Conservation (phyloP, 306 rosid species). For the Inga oerstediana region DNA sequence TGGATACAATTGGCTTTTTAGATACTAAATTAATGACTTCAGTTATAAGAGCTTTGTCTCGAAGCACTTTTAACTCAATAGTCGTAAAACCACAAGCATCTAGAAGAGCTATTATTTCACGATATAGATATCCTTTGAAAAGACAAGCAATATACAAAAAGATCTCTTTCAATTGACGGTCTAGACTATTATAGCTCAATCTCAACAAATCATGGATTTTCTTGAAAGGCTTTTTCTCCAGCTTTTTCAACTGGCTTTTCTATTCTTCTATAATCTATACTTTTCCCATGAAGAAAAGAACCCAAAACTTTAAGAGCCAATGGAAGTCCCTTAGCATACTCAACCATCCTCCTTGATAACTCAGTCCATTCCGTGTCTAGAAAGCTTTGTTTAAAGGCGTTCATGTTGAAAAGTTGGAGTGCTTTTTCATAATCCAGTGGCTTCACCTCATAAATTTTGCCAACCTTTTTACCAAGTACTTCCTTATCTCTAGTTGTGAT, state of each 20-base stretch:
- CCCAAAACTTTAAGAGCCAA: conserved; percentile 10
- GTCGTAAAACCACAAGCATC: conserved; percentile 9
- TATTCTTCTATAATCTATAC: too few relatives aligned
- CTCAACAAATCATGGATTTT: conserved; percentile 10
- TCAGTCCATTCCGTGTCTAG: not conserved
- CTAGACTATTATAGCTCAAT: conserved; percentile 2
- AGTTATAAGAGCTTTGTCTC: conserved; percentile 14
- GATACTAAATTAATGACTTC: not conserved
- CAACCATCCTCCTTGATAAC: conserved; percentile 2
- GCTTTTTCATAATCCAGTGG: not conserved
- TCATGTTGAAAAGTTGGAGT: not conserved
- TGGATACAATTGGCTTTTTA: not conserved
- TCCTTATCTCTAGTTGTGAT: conserved; percentile 11
- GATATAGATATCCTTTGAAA: not conserved
- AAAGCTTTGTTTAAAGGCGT: not conserved
- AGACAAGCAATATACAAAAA: not conserved
- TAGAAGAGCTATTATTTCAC: not conserved
- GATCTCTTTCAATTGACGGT: not conserved
- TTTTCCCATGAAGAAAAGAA: not conserved
- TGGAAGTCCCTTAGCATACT: conserved; percentile 2
- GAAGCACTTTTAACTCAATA: conserved; percentile 3
- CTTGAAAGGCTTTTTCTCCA: not conserved
- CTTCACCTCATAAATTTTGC: not conserved
- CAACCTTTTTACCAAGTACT: not conserved
- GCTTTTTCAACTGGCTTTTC: conserved; percentile 6